A percentile compares a stretch with the other conserved stretches of the same genome.
phyloP scores from a whole-genome alignment of 495 filamentous ascomycete genomes.

The Tetracladium setigerum region DNA sequence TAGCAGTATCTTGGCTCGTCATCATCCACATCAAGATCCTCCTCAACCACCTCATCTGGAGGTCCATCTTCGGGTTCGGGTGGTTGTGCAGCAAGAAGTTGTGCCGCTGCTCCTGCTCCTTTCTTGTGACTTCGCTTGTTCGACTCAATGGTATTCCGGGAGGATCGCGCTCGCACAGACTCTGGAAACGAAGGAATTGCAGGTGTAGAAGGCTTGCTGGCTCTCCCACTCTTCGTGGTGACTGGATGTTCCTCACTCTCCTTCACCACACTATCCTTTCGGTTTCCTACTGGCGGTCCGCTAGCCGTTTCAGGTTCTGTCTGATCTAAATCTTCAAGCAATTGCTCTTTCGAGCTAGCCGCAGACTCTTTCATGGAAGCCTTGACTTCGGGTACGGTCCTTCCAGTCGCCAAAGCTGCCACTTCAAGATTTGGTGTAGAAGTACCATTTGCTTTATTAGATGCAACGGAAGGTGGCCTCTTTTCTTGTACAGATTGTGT shows the following conservation, averaged over 20 bases:
- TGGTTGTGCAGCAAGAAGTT: conserved; percentile 27
- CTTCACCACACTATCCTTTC: conserved; percentile 18
- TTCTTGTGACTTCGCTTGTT: conserved; percentile 69
- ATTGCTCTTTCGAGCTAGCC: conserved; percentile 17
- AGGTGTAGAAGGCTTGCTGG: conserved; percentile 58
- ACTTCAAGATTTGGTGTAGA: conserved; percentile 28
- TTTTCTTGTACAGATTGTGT: conserved; percentile 44
- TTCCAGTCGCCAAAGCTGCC: conserved; percentile 15
- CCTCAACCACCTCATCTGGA: conserved; percentile 40
- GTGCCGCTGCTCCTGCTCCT: conserved; percentile 37
- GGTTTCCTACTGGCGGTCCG: conserved; percentile 6
- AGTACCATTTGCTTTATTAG: conserved; percentile 38
- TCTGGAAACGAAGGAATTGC: conserved; percentile 44
- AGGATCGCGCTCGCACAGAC: conserved; percentile 28
- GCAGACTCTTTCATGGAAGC: conserved; percentile 27
- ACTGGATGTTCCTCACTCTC: conserved; percentile 20
- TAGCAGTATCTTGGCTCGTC: conserved; percentile 88
- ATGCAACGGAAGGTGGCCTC: conserved; percentile 50
- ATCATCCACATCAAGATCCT: conserved; percentile 63
- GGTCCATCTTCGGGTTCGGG: conserved; percentile 32
- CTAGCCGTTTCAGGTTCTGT: conserved; percentile 13
- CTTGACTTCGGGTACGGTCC: conserved; percentile 28
- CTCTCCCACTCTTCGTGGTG: conserved; percentile 47
- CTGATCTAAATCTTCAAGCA: conserved; percentile 16
- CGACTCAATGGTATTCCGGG: conserved; percentile 25